phyloP scores from a whole-genome alignment of 257 asterid genomes.

The Buddleja alternifolia region DNA sequence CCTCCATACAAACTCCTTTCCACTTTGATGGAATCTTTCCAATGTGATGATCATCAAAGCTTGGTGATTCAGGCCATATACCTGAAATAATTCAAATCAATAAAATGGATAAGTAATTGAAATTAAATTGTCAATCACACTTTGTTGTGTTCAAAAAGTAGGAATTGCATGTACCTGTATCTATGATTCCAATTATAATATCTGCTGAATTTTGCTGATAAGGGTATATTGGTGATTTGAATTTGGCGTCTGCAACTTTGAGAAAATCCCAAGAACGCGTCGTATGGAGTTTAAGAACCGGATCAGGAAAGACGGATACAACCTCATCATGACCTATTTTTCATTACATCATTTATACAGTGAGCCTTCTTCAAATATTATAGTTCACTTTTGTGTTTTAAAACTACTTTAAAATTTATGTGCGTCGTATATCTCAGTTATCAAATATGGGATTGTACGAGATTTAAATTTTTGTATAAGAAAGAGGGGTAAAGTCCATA shows the following conservation, averaged over 20 bases:
- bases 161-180: constrained; percentile 57
- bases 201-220: constrained; percentile 40
- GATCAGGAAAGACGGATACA: constrained; percentile 79
- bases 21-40: constrained; percentile 72
- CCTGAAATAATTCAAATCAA: constrained; percentile 44
- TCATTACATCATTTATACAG: not conserved
- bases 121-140: no score
- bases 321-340: constrained; percentile 55
- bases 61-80: constrained; percentile 85
- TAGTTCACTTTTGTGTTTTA: not conserved
- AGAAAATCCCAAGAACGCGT: constrained; percentile 90
- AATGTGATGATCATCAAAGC: constrained; percentile 58
- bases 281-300: constrained; percentile 72
- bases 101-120: not conserved
- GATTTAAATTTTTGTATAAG: no score
- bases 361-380: not conserved
- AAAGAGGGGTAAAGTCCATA: not conserved
- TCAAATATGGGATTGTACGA: no score
- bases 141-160: not conserved
- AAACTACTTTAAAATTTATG: not conserved
- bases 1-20: constrained; percentile 87
- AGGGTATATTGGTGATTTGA: constrained; percentile 36
- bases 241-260: constrained; percentile 40
- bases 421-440: no score
- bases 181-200: constrained; percentile 75